Conservation (phyloP, 163 green algal genomes). For the Volvox carteri region DNA sequence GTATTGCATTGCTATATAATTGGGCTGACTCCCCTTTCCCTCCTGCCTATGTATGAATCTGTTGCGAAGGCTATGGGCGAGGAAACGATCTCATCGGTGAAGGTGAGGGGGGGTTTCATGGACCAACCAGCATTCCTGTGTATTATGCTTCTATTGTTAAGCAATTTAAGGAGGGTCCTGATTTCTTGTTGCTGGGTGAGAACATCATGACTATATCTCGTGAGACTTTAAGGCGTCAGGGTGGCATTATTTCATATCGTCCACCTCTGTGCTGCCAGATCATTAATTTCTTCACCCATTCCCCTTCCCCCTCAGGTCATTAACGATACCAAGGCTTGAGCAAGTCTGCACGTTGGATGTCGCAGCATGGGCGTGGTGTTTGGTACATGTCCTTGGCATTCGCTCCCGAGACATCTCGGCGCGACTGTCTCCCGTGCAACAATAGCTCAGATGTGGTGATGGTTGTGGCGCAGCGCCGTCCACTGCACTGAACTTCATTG, state of each 20-base stretch:
- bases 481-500: slow-evolving; percentile 5
- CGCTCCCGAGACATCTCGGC: too few relatives aligned
- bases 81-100: slow-evolving; percentile 88
- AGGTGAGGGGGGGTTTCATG: slow-evolving; percentile 61
- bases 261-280: too few relatives aligned
- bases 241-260: too few relatives aligned
- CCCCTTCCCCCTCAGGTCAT: slow-evolving; percentile 26
- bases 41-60: not conserved
- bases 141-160: too few relatives aligned
- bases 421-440: not conserved
- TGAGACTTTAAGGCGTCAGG: too few relatives aligned
- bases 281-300: not conserved
- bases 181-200: too few relatives aligned
- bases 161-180: too few relatives aligned
- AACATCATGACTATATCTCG: too few relatives aligned
- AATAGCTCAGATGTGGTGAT: slow-evolving; percentile 12
- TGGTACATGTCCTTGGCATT: too few relatives aligned
- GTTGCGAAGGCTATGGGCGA: slow-evolving; percentile 84
- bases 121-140: too few relatives aligned
- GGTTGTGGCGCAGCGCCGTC: slow-evolving; percentile 30
- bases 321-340: slow-evolving; percentile 48
- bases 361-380: not conserved
- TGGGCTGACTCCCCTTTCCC: not conserved
- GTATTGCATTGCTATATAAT: not conserved
- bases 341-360: too few relatives aligned